Evolutionary conservation across 148 eudicot genomes (phyloP).

Genomic region (Rheum nobile): DNA sequence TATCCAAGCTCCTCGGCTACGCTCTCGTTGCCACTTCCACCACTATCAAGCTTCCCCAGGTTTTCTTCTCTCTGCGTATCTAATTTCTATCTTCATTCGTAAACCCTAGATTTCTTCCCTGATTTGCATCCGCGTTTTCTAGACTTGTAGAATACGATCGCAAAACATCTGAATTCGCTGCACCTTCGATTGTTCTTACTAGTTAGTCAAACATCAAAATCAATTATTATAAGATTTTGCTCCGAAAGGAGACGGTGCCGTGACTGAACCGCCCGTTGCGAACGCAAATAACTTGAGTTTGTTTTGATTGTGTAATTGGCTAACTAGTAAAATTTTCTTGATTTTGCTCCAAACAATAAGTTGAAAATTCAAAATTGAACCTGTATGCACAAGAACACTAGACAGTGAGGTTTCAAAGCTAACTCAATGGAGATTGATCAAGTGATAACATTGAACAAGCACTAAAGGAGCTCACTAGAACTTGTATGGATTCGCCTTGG

Average conservation of each 20-base stretch:
- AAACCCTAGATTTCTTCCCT: background rate
- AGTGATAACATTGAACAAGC: background rate
- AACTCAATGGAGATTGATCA: background rate
- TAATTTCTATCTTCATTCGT: background rate
- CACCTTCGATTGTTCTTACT: background rate
- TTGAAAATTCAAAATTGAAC: background rate
- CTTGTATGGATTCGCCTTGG: conserved; percentile 9
- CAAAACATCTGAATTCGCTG: background rate
- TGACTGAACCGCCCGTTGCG: too few relatives aligned
- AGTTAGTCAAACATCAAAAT: too few relatives aligned
- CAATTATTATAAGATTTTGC: background rate
- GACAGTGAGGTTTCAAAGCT: background rate
- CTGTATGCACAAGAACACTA: background rate
- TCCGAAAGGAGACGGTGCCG: too few relatives aligned
- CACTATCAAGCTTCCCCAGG: too few relatives aligned
- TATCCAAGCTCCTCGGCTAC: too few relatives aligned
- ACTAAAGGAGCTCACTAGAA: background rate
- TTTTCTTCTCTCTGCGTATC: background rate
- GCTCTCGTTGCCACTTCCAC: too few relatives aligned
- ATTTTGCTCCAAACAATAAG: background rate
- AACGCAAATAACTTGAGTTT: too few relatives aligned
- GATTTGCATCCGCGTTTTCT: background rate
- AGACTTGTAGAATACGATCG: background rate
- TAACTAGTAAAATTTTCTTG: background rate
- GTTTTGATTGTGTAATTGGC: too few relatives aligned